These are phyloP conservation scores for Erodium trifolium DNA, from an alignment of 441 rosid species.

Conservation along the genomic window DNA sequence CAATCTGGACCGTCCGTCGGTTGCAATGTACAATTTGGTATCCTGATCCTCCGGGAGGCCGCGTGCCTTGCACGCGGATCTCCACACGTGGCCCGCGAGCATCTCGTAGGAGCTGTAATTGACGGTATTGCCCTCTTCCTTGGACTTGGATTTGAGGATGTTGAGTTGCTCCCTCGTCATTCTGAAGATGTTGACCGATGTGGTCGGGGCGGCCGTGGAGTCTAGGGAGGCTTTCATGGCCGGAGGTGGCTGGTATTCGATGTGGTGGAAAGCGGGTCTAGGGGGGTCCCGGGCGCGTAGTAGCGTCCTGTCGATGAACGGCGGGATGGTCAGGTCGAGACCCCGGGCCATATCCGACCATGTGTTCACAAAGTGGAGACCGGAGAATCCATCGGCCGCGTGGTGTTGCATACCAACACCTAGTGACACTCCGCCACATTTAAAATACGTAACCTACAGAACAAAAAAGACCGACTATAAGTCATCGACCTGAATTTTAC, in stretches of 20 bases:
- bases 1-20: conserved; percentile 80
- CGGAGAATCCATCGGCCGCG: conserved; percentile 89
- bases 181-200: conserved; percentile 64
- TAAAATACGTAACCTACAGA: conserved; percentile 62
- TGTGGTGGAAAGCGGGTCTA: conserved; percentile 57
- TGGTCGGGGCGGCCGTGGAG: conserved; percentile 32
- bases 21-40: conserved; percentile 75
- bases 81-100: conserved; percentile 94
- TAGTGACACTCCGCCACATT: conserved; percentile 94
- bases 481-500: too few relatives aligned
- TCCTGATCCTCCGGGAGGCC: conserved; percentile 62
- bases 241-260: conserved; percentile 74
- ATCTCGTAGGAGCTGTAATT: conserved; percentile 80
- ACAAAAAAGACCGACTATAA: too few relatives aligned
- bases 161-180: conserved; percentile 56
- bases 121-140: conserved; percentile 58
- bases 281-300: conserved; percentile 90
- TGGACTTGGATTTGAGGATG: conserved; percentile 71
- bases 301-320: conserved; percentile 78
- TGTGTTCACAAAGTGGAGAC: conserved; percentile 81
- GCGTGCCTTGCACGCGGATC: conserved; percentile 64
- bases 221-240: conserved; percentile 35
- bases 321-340: conserved; percentile 58
- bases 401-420: conserved; percentile 99
- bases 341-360: conserved; percentile 97